phyloP scores from a whole-genome alignment of 2,329 filamentous ascomycete species.

The Cercospora nicotianae region DNA sequence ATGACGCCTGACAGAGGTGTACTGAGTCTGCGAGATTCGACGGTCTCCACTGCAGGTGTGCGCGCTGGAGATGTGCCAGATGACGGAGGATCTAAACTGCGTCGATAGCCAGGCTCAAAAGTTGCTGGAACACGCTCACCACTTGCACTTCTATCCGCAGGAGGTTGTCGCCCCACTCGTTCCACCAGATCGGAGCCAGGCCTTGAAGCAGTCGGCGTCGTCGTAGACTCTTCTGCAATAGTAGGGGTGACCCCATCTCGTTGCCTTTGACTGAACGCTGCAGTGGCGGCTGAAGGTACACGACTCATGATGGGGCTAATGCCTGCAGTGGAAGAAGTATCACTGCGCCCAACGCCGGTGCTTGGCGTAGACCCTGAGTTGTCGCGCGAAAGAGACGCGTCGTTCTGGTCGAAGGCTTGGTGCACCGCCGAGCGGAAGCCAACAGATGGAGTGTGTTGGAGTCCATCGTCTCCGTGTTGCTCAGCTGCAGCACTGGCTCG shows the following conservation, averaged over 20 bases:
- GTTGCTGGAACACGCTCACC: conserved; percentile 34
- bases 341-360: conserved; percentile 47
- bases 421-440: conserved; percentile 59
- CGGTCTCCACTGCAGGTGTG: conserved; percentile 54
- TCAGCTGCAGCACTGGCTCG: conserved; percentile 24
- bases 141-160: conserved; percentile 43
- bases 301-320: conserved; percentile 67
- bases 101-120: conserved; percentile 57
- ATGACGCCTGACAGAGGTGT: conserved; percentile 33
- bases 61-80: conserved; percentile 62
- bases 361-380: conserved; percentile 36
- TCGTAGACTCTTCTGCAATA: conserved; percentile 55
- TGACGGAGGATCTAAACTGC: conserved; percentile 60
- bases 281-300: conserved; percentile 49
- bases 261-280: conserved; percentile 34
- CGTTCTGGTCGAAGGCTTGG: conserved; percentile 62
- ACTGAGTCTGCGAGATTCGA: conserved; percentile 30
- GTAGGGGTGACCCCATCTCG: conserved; percentile 52
- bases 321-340: conserved; percentile 62
- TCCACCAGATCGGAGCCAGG: conserved; percentile 39
- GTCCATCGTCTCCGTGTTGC: conserved; percentile 21
- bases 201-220: conserved; percentile 37
- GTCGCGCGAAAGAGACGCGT: conserved; percentile 54
- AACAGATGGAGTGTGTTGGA: conserved; percentile 51
- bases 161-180: conserved; percentile 40